Base-by-base conservation (phyloP, 2,329 filamentous ascomycete species). In the Hyphodiscus sp. region DNA sequence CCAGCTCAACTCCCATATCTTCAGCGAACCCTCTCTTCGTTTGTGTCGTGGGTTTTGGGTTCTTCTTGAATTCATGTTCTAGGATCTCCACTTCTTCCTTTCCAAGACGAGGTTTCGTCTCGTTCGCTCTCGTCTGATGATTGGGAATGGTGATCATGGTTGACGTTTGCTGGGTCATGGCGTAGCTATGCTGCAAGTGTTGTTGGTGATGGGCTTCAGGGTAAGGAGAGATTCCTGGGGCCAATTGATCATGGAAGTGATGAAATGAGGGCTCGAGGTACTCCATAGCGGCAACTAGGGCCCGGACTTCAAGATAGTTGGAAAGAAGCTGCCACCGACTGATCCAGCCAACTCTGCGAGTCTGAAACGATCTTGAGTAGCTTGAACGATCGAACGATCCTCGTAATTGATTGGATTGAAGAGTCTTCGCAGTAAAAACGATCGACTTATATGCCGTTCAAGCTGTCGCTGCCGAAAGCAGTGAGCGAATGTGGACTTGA, bases 11-110 rank as follows among this genome's bases (percentile, higher is more conserved):
- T 50, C 76, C 74, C 73, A 85, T 81, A 7, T 76, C 72, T 59
- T 84, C 80, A 2, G 82, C 82, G 47, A 84, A 73, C 49, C 77
- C 74, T 58, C 80, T 80, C 67, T 85, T 85, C 30, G 75, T 74
- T 53, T 75, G 80, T 67, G 80, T 83, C 50, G 78, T 82, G 10
- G 82, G 82, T 68, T 85, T 85, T 58, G 79, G 78, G 65, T 85
- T 85, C 66, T 81, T 80, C 56, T 78, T 74, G 60, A 85, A 85
- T 64, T 83, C 80, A 33, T 74, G 73, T 63, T 85, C 82, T 29
- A 85, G 70, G 47, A 79, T 66, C 57, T 81, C 78, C 9, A 82
- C 79, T 65, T 82, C 79, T 49, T 81, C 78, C 65, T 81, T 82
- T 50, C 78, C 78, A 29, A 82, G 69, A 16, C 65, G 61, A n/a